Percentiles rank a stretch among this genome's conserved stretches.
These are phyloP conservation scores for Gynochthodes officinalis DNA, from an alignment of 257 asterid species.

Conservation along the genomic window DNA sequence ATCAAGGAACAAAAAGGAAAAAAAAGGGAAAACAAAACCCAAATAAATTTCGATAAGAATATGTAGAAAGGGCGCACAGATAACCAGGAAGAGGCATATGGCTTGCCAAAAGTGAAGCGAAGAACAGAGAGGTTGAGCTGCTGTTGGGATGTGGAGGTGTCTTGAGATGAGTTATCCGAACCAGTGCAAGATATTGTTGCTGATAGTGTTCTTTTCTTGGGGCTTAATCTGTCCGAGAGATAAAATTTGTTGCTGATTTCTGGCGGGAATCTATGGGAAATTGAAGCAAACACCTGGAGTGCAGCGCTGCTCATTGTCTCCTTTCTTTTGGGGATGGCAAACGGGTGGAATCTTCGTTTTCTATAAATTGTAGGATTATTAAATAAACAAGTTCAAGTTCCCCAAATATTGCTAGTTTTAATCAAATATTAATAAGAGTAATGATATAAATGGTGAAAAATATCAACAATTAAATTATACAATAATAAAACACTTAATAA, in stretches of 20 bases:
- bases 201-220: slow-evolving; percentile 1
- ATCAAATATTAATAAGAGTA: no score
- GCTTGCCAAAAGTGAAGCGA: slow-evolving; percentile 84
- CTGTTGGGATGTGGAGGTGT: slow-evolving; percentile 39
- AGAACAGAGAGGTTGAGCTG: slow-evolving; percentile 80
- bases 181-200: slow-evolving; percentile 33
- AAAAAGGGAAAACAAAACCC: not conserved
- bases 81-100: not conserved
- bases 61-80: not conserved
- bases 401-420: no score
- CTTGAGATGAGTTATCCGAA: slow-evolving; percentile 29
- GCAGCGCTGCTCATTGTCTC: slow-evolving; percentile 8
- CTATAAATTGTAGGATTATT: no score
- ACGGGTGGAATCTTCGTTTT: not conserved
- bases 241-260: slow-evolving; percentile 12
- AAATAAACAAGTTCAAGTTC: no score
- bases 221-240: not conserved
- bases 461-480: no score
- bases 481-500: no score
- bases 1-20: no score
- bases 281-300: slow-evolving; percentile 9
- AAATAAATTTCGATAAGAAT: not conserved
- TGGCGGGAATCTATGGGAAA: slow-evolving; percentile 14
- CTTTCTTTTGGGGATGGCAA: not conserved
- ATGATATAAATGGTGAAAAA: no score